phyloP scores from a whole-genome alignment of 345 rosid species.

The Isatis tinctoria region DNA sequence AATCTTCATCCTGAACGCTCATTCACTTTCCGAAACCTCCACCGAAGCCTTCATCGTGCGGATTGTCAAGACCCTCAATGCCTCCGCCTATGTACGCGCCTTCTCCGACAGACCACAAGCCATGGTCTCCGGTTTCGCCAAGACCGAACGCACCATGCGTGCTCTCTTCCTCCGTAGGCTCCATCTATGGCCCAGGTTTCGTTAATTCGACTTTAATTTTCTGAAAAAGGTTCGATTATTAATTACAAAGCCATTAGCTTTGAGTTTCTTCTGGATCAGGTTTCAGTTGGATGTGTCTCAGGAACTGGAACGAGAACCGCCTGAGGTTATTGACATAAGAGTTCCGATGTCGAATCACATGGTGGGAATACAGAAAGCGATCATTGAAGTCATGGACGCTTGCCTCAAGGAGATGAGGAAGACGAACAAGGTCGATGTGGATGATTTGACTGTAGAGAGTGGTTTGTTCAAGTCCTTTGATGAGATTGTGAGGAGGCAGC shows the following conservation, averaged over 20 bases:
- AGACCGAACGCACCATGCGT: conserved; percentile 88
- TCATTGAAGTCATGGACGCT: conserved; percentile 86
- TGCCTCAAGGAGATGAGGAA: conserved; percentile 97
- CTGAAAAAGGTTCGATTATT: background rate
- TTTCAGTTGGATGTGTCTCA: conserved; percentile 90
- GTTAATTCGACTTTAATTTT: conserved; percentile 31
- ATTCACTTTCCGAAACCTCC: conserved; percentile 72
- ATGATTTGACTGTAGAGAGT: conserved; percentile 93
- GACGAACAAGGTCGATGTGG: conserved; percentile 93
- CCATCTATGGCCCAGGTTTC: conserved; percentile 95
- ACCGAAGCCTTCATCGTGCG: conserved; percentile 91
- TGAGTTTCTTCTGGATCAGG: conserved; percentile 57
- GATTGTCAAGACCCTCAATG: conserved; percentile 54
- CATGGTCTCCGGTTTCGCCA: conserved; percentile 91
- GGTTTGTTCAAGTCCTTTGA: conserved; percentile 97
- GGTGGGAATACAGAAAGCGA: conserved; percentile 88
- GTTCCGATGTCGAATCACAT: conserved; percentile 79
- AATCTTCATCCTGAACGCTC: conserved; percentile 56
- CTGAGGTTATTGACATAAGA: conserved; percentile 82
- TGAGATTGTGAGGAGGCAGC: conserved; percentile 91
- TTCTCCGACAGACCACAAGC: conserved; percentile 80
- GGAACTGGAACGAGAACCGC: conserved; percentile 79
- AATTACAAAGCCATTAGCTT: background rate
- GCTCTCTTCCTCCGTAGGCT: conserved; percentile 55
- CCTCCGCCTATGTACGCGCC: conserved; percentile 49